A percentile compares a stretch with the other conserved stretches of the same genome.
phyloP scores from a whole-genome alignment of 192 early-diverging fungal genomes.

The Dimargaris cristalligena region DNA sequence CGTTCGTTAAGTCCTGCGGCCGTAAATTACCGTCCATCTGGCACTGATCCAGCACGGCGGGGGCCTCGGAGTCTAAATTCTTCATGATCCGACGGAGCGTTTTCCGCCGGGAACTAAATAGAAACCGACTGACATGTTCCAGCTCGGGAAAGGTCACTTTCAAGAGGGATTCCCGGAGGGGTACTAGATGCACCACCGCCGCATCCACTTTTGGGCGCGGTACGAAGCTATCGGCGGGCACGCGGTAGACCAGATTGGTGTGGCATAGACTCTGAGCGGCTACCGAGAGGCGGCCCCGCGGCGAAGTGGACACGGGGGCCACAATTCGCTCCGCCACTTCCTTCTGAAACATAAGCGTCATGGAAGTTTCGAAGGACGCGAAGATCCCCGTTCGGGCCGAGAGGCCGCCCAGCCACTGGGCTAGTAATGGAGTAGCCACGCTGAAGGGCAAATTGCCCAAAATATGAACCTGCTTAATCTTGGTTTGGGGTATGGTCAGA shows the following conservation, averaged over 20 bases:
- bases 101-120: slow-evolving; percentile 53
- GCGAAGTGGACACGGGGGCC: slow-evolving; percentile 28
- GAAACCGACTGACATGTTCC: slow-evolving; percentile 39
- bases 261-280: slow-evolving; percentile 54
- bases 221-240: slow-evolving; percentile 50
- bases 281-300: slow-evolving; percentile 49
- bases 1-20: slow-evolving; percentile 43
- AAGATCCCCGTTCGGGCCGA: slow-evolving; percentile 41
- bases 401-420: slow-evolving; percentile 54
- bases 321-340: slow-evolving; percentile 54
- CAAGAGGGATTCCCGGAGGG: slow-evolving; percentile 25
- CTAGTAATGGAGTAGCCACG: slow-evolving; percentile 47
- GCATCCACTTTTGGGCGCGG: slow-evolving; percentile 62
- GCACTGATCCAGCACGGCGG: slow-evolving; percentile 28
- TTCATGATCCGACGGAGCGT: slow-evolving; percentile 41
- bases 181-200: slow-evolving; percentile 46
- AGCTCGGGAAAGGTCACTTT: slow-evolving; percentile 33
- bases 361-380: slow-evolving; percentile 25
- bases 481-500: slow-evolving; percentile 10
- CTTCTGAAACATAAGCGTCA: slow-evolving; percentile 76
- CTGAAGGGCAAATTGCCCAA: slow-evolving; percentile 71
- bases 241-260: slow-evolving; percentile 37
- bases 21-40: slow-evolving; percentile 36
- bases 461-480: slow-evolving; percentile 31
- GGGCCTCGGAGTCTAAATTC: slow-evolving; percentile 27